Evolutionary conservation across 805 yeast genomes (phyloP), one percentile per base, ranked within the genome.

Genomic region (Kodamaea fukazawae): DNA sequence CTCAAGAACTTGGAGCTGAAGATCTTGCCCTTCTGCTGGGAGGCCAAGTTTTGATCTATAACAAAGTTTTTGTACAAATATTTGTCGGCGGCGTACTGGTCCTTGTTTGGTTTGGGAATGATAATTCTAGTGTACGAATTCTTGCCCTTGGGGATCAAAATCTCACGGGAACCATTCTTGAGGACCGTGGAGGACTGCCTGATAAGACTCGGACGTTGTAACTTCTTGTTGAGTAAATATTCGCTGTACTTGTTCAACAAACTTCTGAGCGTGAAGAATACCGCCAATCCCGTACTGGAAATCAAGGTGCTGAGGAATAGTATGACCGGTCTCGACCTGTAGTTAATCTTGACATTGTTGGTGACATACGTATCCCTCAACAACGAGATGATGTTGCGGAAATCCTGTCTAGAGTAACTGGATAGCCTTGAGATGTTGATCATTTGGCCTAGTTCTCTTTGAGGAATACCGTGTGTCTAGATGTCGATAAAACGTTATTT

Each of bases 1-100:
- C 78, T 78, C 43, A 86, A 60, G 51, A 88, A 86, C 50, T 75
- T 75, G 17, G 87, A 81, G 53, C 81, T 76, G 41, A 74, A 52
- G 13, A 69, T 44, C 31, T 53, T 57, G 29, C 47, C 47, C 37
- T 54, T 56, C 44, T 57, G 65, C 43, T 48, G 56, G 40, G 54
- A 55, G 41, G 55, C 38, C 20, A 38, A 29, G 25, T 50, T 52
- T 48, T 67, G 62, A 29, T 58, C 61, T 16, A 67, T 57, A 38
- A 62, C 44, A 48, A 69, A 75, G 45, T 67, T 67, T 53, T 76
- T 78, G 50, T 76, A 76, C 14, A 72, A 52, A 41, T 77, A 70
- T 52, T 73, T 73, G 53, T 78, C 81, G 6, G 78, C 77, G 40
- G 79, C 81, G 48, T 73, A 75, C 46, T 55, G 65, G 53, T 76